Base-by-base conservation (phyloP, 2,329 filamentous ascomycete genomes). In the Colletotrichum magnum region DNA sequence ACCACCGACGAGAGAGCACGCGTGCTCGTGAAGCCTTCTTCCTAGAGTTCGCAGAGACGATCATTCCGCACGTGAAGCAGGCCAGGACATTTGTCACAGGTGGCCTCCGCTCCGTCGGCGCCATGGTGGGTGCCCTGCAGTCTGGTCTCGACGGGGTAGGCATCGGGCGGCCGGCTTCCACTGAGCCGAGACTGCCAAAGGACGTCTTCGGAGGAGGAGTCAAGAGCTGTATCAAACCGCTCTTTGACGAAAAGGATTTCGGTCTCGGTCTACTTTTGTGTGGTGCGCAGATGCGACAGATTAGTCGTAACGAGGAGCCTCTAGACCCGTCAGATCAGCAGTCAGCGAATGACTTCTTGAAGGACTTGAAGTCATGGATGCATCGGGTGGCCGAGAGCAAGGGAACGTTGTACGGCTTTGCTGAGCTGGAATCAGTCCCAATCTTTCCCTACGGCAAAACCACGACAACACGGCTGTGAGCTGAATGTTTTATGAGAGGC, bases 41-140 rank as follows among this genome's bases (percentile, higher is more conserved):
- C 82, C 75, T 89, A 52, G 86, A 89, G 3, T 89, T 88, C 68
- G 88, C 87, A 0, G 84, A 89, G 65, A 74, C 77, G 69, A 84
- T 90, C 75, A 78, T 84, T 36, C 79, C 80, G 0, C 72, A 75
- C n/a, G 71, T 82, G 18, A 50, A 26, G 26, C 21, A 36, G 50
- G 90, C 88, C 1, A 88, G 84, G 74, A 82, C 81, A 1, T 90
- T 88, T 71, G 79, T 90, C 53, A 90, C 87, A 0, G 89, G 88
- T 24, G 89, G 88, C 1, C 79, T 91, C 70, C 83, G 85, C 64
- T 85, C 85, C 0, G 84, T 82, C 0, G 79, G 78, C n/a, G 89
- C 84, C 2, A 90, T 91, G 88, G 83, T 87, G 16, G 78, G 82
- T 15, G 88, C 87, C 0, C 79, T 91, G 3, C 73, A 86, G 1